A percentile compares a stretch with the other conserved stretches of the same genome.
These are phyloP conservation scores for Salix purpurea DNA, from an alignment of 345 rosid species.

Conservation along the genomic window DNA sequence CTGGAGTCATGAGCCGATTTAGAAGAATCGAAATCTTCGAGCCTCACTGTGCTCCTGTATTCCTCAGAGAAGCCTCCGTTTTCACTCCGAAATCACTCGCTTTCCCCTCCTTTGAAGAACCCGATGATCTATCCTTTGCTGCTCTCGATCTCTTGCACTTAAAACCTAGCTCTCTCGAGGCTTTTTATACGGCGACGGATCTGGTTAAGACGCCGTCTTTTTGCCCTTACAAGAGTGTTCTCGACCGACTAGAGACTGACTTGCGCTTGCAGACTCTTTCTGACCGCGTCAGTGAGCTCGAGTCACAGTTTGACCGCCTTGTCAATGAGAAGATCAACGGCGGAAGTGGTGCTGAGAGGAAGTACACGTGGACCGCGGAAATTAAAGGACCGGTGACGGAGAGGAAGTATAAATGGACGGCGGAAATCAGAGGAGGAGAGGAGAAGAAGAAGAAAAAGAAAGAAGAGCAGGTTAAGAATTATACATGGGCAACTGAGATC, in stretches of 20 bases:
- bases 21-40: conserved; percentile 41
- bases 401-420: conserved; percentile 64
- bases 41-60: conserved; percentile 24
- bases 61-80: conserved; percentile 34
- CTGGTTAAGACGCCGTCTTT: conserved; percentile 46
- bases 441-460: conserved; percentile 26
- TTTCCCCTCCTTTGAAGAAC: conserved; percentile 34
- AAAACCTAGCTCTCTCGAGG: conserved; percentile 30
- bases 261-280: conserved; percentile 42
- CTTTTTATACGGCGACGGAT: conserved; percentile 53
- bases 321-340: conserved; percentile 21
- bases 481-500: conserved; percentile 73
- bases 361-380: conserved; percentile 78
- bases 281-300: conserved; percentile 61
- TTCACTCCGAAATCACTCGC: conserved; percentile 26
- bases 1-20: conserved; percentile 40
- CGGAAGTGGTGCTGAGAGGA: conserved; percentile 45
- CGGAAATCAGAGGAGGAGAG: conserved; percentile 50
- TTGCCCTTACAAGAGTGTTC: conserved; percentile 49
- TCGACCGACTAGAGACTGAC: conserved; percentile 33
- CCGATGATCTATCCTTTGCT: conserved; percentile 26
- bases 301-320: conserved; percentile 61
- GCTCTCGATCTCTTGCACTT: conserved; percentile 42
- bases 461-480: conserved; percentile 38
- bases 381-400: conserved; percentile 53